phyloP scores from a whole-genome alignment of 2,329 filamentous ascomycete genomes.

The Aspergillus intermedius region DNA sequence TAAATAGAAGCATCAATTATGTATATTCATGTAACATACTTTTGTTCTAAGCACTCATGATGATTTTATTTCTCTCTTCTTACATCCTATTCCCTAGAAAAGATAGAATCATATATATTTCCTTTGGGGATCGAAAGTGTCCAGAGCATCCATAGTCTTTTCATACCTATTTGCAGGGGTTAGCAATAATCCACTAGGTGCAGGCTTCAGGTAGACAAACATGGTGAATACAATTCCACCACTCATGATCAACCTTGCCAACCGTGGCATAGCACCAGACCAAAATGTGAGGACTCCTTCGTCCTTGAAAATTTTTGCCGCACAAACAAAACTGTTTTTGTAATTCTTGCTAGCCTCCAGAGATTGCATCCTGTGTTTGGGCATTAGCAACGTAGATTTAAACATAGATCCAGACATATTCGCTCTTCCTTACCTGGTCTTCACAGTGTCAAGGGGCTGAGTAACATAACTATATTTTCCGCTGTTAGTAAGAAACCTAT shows the following conservation, averaged over 20 bases:
- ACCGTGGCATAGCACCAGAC: conserved; percentile 81
- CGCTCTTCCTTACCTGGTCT: conserved; percentile 57
- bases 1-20: too few species aligned
- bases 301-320: conserved; percentile 72
- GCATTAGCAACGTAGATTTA: conserved; percentile 8
- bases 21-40: too few species aligned
- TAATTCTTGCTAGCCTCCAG: conserved; percentile 76
- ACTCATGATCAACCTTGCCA: conserved; percentile 79
- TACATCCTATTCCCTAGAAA: too few species aligned
- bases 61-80: background rate
- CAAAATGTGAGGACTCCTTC: conserved; percentile 88
- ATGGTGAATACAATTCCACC: conserved; percentile 98
- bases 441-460: conserved; percentile 81
- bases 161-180: conserved; percentile 56
- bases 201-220: conserved; percentile 36
- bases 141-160: conserved; percentile 87
- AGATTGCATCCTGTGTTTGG: conserved; percentile 73
- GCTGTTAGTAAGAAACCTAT: background rate
- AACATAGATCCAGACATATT: background rate
- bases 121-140: conserved; percentile 71
- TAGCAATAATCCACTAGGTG: conserved; percentile 2
- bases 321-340: conserved; percentile 82
- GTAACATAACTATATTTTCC: conserved; percentile 42
- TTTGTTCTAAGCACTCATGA: background rate
- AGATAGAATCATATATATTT: conserved; percentile 60